Percentiles rank a stretch among this genome's conserved stretches.
These are phyloP conservation scores for Cornus kousa DNA, from an alignment of 148 eudicot species.

Conservation along the genomic window DNA sequence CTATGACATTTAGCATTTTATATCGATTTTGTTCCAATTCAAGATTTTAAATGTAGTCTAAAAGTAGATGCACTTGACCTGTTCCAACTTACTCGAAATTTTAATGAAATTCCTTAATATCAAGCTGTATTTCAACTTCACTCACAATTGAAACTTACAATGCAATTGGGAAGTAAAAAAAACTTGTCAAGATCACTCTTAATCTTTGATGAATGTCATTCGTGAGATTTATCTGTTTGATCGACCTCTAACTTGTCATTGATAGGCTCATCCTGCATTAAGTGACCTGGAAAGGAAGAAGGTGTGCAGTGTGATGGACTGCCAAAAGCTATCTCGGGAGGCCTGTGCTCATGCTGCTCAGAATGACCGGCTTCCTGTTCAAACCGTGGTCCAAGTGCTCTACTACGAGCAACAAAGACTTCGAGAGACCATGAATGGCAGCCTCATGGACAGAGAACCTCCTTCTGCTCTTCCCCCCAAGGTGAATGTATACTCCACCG, in stretches of 20 bases:
- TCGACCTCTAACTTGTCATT: no score
- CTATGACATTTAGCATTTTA: not conserved
- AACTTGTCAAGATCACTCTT: no score
- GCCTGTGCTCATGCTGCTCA: constrained; percentile 98
- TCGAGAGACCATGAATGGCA: constrained; percentile 46
- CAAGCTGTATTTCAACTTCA: not conserved
- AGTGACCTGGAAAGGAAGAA: constrained; percentile 81
- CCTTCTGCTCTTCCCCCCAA: constrained; percentile 29
- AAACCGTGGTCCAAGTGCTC: constrained; percentile 84
- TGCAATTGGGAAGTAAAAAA: not conserved
- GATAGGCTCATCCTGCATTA: constrained; percentile 75
- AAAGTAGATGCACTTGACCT: not conserved
- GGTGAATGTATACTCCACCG: constrained; percentile 10
- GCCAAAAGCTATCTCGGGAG: constrained; percentile 84
- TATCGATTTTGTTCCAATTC: no score
- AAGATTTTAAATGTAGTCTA: not conserved
- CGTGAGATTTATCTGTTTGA: no score
- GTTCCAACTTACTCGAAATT: no score
- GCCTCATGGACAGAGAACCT: constrained; percentile 10
- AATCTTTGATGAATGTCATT: no score
- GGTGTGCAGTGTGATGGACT: constrained; percentile 92
- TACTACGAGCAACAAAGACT: constrained; percentile 92
- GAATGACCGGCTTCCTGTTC: constrained; percentile 89
- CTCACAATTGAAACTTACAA: not conserved
- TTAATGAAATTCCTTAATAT: not conserved